Evolutionary conservation across 2,329 filamentous ascomycete genomes (phyloP), one percentile per base, ranked within the genome.

Genomic region (Arthrobotrys sinensis): DNA sequence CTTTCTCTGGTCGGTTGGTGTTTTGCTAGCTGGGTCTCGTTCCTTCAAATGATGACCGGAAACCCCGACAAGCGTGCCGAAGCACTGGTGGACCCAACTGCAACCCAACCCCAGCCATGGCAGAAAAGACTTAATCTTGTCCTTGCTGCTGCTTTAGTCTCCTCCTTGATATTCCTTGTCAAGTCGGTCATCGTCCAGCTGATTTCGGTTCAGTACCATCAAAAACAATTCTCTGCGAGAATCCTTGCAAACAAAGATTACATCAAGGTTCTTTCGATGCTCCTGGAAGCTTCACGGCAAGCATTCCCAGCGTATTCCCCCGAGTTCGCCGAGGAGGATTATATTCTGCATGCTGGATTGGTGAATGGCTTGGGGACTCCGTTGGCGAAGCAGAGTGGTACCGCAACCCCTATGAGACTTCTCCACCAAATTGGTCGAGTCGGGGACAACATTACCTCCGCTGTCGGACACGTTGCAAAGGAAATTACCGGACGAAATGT

Each of bases 401-500:
- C 90, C 6, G 89, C 88, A 4, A 93, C 92, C 1, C 95, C 95
- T 0, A 90, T 96, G 88, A 90, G 89, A 14, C 90, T 98, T 62
- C 89, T 90, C 71, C 87, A 88, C 43, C 90, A 91, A 69, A 91
- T 93, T 63, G 92, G 92, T 46, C 90, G 94, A 21, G 87, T 97
- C 68, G 95, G 95, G 82, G 95, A 96, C 86, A 97, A 97, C 85
- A 90, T 98, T 79, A 97, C 94, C 0, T 94, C 93, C 1, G 92
- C 91, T 0, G 96, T 98, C 84, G 96, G 96, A 24, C 96, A 97
- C 82, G 90, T 98, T 63, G 95, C 96, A 0, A 93, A 93, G 1
- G 96, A 98, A 82, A 94, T 99, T 77, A 97, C 96, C 0, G 96
- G 96, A 80, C 79, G 96, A 86, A 90, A 97, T 82, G 92, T 97